Percentiles rank a stretch among this genome's conserved stretches.
Evolutionary conservation across 148 eudicot species (phyloP).

Genomic region (Vaccinium corymbosum): DNA sequence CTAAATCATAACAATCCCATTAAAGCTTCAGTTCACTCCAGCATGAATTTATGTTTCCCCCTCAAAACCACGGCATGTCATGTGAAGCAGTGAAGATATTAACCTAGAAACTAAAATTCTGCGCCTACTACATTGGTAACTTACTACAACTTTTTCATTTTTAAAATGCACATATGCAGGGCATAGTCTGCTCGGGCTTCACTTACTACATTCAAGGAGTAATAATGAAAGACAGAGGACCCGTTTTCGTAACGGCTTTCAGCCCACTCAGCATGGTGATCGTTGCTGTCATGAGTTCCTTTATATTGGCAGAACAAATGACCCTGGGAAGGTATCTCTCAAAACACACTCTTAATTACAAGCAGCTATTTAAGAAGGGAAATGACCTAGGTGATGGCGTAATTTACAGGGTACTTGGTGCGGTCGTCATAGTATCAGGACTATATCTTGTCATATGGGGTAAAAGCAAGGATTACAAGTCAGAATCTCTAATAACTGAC

Average conservation of each 20-base stretch:
- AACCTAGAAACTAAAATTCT: background rate
- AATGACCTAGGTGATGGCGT: conserved; percentile 10
- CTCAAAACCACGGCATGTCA: background rate
- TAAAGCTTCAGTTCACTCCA: background rate
- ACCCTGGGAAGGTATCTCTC: conserved; percentile 69
- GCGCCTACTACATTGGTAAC: background rate
- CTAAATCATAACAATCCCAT: background rate
- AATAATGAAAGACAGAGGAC: conserved; percentile 83
- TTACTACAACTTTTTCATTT: background rate
- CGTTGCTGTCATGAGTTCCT: conserved; percentile 67
- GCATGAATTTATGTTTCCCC: background rate
- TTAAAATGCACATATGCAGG: conserved; percentile 39
- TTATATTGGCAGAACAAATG: conserved; percentile 72
- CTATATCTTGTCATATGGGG: conserved; percentile 75
- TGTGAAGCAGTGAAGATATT: background rate
- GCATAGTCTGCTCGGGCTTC: conserved; percentile 76
- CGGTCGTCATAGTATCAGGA: conserved; percentile 48
- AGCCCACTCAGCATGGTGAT: conserved; percentile 86
- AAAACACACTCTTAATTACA: background rate
- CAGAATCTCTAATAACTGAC: conserved; percentile 18
- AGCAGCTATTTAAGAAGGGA: background rate
- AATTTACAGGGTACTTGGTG: conserved; percentile 55
- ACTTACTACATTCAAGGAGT: conserved; percentile 86
- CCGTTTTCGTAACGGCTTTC: conserved; percentile 90
- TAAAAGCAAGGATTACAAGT: conserved; percentile 52